phyloP scores from a whole-genome alignment of 2,329 filamentous ascomycete genomes.

The Leptodontidium sp. region DNA sequence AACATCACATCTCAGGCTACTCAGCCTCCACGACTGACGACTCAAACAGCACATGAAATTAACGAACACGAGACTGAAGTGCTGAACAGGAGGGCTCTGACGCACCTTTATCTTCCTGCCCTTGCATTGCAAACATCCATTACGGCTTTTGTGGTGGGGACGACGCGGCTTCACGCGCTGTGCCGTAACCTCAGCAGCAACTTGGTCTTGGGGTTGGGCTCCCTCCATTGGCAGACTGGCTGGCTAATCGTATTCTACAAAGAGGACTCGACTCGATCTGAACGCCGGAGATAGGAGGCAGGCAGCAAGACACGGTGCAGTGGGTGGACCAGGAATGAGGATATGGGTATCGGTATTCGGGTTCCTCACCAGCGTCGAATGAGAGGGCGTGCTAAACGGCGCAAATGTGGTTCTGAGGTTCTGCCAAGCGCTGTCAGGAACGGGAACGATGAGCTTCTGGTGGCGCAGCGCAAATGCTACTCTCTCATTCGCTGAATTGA shows the following conservation, averaged over 20 bases:
- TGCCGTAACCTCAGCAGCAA: constrained; percentile 7
- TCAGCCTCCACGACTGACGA: constrained; percentile 17
- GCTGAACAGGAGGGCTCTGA: background rate
- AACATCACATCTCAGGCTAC: background rate
- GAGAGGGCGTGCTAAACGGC: constrained; percentile 14
- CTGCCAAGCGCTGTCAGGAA: constrained; percentile 11
- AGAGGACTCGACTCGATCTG: background rate
- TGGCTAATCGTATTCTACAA: background rate
- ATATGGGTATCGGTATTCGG: constrained; percentile 11
- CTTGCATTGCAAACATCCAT: constrained; percentile 48
- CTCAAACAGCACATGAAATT: constrained; percentile 15
- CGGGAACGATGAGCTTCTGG: background rate
- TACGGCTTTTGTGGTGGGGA: constrained; percentile 48
- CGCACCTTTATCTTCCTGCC: constrained; percentile 48
- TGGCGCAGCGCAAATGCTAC: background rate
- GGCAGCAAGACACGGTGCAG: no score
- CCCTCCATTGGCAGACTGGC: background rate
- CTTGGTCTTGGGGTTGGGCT: background rate
- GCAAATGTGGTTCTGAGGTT: background rate
- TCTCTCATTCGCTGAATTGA: background rate
- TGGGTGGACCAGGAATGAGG: background rate
- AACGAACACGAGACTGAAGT: constrained; percentile 13
- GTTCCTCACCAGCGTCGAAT: constrained; percentile 18
- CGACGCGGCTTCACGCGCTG: constrained; percentile 39
- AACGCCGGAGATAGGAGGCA: background rate